These are phyloP conservation scores for Dioscorea dumetorum DNA, from an alignment of 106 monocot genomes.

Conservation along the genomic window DNA sequence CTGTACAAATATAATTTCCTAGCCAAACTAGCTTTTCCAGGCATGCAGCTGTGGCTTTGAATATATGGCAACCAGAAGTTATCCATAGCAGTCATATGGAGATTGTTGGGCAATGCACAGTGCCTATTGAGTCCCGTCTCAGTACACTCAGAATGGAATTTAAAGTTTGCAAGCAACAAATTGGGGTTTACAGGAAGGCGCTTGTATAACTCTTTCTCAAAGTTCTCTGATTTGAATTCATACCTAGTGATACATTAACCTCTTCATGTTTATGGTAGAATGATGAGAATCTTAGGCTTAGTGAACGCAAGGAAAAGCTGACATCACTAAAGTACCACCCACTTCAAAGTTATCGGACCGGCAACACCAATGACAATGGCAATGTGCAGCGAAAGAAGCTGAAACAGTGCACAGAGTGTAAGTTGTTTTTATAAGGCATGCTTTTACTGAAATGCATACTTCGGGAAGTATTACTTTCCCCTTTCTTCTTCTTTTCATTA, in stretches of 20 bases:
- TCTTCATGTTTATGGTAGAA: slow-evolving; percentile 29
- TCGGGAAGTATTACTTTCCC: too few relatives aligned
- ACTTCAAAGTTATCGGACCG: slow-evolving; percentile 19
- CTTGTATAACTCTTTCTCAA: slow-evolving; percentile 40
- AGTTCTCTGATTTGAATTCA: too few relatives aligned
- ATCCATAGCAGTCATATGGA: slow-evolving; percentile 72
- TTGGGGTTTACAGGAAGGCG: slow-evolving; percentile 42
- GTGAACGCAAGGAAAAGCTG: slow-evolving; percentile 45
- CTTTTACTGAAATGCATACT: too few relatives aligned
- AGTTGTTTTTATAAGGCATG: neutral
- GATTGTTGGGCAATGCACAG: slow-evolving; percentile 77
- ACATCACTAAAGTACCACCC: slow-evolving; percentile 72
- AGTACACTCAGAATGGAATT: slow-evolving; percentile 70
- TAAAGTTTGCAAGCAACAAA: slow-evolving; percentile 78
- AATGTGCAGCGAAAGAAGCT: slow-evolving; percentile 29
- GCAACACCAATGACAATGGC: slow-evolving; percentile 4
- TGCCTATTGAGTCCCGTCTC: slow-evolving; percentile 63
- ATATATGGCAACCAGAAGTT: slow-evolving; percentile 94
- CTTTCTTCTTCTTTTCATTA: too few relatives aligned
- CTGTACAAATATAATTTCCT: neutral
- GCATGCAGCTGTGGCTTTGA: slow-evolving; percentile 73
- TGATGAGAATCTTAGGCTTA: slow-evolving; percentile 46
- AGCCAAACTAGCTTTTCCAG: slow-evolving; percentile 18
- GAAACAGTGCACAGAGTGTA: slow-evolving; percentile 14
- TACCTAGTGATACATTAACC: too few relatives aligned